Evolutionary conservation across 192 early-diverging fungal species (phyloP).

Genomic region (Rhizophagus clarus): DNA sequence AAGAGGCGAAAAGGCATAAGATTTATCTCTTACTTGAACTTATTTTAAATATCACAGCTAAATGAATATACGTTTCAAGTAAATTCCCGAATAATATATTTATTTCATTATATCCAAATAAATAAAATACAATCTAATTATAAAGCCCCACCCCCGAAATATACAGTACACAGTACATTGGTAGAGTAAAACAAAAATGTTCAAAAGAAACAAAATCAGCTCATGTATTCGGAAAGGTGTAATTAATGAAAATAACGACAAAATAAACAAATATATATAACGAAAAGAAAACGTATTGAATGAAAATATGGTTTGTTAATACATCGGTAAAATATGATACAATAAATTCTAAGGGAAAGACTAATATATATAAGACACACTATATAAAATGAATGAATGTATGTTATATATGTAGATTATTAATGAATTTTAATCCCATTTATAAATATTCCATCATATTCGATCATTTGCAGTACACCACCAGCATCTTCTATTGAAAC

Average conservation of each 20-base stretch:
- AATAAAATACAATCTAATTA: no score
- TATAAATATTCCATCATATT: constrained; percentile 25
- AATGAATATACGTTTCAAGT: no score
- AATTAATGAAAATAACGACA: background rate
- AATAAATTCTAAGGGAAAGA: background rate
- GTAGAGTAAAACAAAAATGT: background rate
- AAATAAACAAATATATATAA: background rate
- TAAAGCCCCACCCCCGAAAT: no score
- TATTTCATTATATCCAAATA: no score
- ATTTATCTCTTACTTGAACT: no score
- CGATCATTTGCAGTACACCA: constrained; percentile 28
- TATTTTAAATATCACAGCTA: no score
- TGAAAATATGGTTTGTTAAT: background rate
- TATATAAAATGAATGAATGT: background rate
- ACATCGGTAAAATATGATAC: background rate
- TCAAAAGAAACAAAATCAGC: background rate
- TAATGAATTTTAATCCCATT: constrained; percentile 24
- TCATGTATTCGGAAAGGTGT: background rate
- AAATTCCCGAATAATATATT: no score
- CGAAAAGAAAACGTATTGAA: background rate
- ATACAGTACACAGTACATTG: background rate
- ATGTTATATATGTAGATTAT: background rate
- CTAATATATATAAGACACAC: background rate
- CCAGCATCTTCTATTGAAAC: constrained; percentile 21
- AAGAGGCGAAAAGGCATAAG: no score